Percentiles rank a stretch among this genome's conserved stretches.
Evolutionary conservation across 495 filamentous ascomycete genomes (phyloP).

Genomic region (Cudoniella acicularis): DNA sequence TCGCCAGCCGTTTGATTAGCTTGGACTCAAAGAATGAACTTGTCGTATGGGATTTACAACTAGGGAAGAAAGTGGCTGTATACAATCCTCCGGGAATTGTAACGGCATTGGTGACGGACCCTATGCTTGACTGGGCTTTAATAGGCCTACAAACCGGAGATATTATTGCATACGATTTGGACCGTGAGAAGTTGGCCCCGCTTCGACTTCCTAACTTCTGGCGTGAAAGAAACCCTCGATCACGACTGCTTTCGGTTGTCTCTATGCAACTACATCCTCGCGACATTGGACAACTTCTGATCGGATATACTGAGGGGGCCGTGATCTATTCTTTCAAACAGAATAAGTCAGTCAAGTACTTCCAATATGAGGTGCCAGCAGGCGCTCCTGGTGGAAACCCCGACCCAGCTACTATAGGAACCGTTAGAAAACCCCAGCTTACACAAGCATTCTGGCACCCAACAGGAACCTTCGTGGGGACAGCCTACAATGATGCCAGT

Average conservation of each 20-base stretch:
- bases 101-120: conserved; percentile 73
- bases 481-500: conserved; percentile 83
- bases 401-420: conserved; percentile 46
- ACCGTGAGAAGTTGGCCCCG: conserved; percentile 67
- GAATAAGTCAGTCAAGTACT: conserved; percentile 68
- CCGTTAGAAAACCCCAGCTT: conserved; percentile 62
- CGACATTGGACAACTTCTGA: conserved; percentile 86
- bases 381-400: conserved; percentile 78
- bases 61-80: conserved; percentile 52
- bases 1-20: conserved; percentile 73
- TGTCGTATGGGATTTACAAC: conserved; percentile 67
- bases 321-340: conserved; percentile 92
- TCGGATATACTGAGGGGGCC: conserved; percentile 83
- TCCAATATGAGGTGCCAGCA: conserved; percentile 75
- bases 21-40: conserved; percentile 83
- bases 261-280: conserved; percentile 80
- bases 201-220: conserved; percentile 85
- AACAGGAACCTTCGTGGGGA: conserved; percentile 85
- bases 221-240: conserved; percentile 53
- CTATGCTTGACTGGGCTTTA: conserved; percentile 87
- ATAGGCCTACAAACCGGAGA: conserved; percentile 76
- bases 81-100: conserved; percentile 67
- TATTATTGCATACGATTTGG: conserved; percentile 84
- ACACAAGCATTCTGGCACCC: conserved; percentile 90
- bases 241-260: conserved; percentile 45